Base-by-base conservation (phyloP, 257 asterid genomes). In the Nicotiana knightiana region DNA sequence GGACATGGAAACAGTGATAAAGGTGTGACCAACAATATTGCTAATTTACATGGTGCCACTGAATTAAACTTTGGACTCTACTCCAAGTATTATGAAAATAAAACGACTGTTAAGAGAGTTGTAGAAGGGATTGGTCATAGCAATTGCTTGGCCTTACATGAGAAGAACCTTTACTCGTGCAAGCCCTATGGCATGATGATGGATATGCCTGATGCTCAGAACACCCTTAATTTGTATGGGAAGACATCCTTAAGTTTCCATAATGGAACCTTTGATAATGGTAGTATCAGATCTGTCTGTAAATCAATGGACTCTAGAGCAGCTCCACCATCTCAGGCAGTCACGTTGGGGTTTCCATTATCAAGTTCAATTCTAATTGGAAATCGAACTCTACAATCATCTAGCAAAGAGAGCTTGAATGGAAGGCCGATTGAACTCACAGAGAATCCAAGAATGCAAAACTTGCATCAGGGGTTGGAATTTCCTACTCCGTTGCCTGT, bases 61-160 rank as follows among this genome's bases (percentile, higher is more conserved):
- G 88, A 85, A 75, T 58, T 83, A 55, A 81, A 86, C 75, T 64
- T 32, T 83, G 87, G 84, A 81, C 67, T 85, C 76, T 68, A 67
- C 51, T 39, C 76, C 77, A 87, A 39, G 54, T 54, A 39, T 78
- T 83, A 81, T 79, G 87, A 82, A 81, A 81, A 77, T 67, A 77
- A 46, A 61, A 87, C 79, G 76, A 83, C 58, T 81, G 84, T 58
- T 82, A 77, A 80, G 76, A 84, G 84, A 71, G 83, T 35, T 86
- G 81, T 76, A 43, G 86, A 83, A n/a, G 83, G 80, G 85, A 82
- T 81, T 63, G 83, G 62, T 73, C 79, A 39, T 84, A 83, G 26
- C 80, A 76, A 65, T 43, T 81, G 81, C 83, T 28, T 88, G 65
- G 88, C 68, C 76, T 84, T 84, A 67, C 88, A 80, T 66, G 86